Conservation (phyloP, 441 rosid species). For the Populus tomentosa region DNA sequence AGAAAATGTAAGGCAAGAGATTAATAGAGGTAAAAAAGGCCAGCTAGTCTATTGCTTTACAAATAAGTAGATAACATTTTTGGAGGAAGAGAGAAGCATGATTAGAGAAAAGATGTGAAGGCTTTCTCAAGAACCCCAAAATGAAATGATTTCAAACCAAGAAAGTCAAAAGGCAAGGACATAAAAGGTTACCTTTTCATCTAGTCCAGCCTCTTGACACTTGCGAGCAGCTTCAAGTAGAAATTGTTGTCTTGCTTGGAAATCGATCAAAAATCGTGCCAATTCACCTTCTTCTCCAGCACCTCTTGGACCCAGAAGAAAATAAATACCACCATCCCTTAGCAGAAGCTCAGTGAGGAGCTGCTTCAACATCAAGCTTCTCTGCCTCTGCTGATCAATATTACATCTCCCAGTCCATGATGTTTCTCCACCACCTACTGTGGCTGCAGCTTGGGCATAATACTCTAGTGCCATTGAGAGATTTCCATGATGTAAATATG, state of each 20-base stretch:
- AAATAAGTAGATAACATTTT: neutral
- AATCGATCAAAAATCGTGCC: conserved; percentile 61
- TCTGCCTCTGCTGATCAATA: conserved; percentile 86
- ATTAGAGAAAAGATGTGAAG: neutral
- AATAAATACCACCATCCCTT: conserved; percentile 76
- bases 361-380: conserved; percentile 82
- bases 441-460: conserved; percentile 94
- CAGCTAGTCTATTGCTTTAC: neutral
- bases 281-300: conserved; percentile 92
- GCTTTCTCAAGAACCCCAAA: neutral
- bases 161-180: neutral
- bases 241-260: conserved; percentile 64
- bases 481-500: conserved; percentile 65
- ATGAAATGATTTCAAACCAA: neutral
- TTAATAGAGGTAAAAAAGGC: neutral
- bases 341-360: conserved; percentile 80
- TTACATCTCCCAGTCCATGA: conserved; percentile 83
- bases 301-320: conserved; percentile 82
- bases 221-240: conserved; percentile 82
- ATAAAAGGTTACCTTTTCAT: conserved; percentile 61
- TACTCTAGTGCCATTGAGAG: conserved; percentile 79
- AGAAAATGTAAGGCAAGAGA: conserved; percentile 4
- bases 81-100: neutral
- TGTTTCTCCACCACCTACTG: conserved; percentile 83
- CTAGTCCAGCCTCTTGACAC: conserved; percentile 83